Base-by-base conservation (phyloP, 305 asterid genomes). In the Euphrasia arctica region DNA sequence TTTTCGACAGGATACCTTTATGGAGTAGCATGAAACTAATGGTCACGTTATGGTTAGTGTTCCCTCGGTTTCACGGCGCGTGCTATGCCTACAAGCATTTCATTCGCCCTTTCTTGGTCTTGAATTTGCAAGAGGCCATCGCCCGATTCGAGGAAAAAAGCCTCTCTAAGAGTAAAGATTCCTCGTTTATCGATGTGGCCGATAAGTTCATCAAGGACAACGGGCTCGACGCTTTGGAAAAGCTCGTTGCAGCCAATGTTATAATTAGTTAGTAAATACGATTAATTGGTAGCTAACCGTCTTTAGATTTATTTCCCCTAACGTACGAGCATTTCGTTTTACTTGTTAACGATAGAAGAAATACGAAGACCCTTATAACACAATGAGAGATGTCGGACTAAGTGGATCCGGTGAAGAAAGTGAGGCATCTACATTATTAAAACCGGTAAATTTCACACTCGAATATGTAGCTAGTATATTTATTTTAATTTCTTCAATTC, bases 21-120 rank as follows among this genome's bases (percentile, higher is more conserved):
- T 81, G 87, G 90, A 66, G 82, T 36, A 69, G 72, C 65, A 36
- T 79, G 13, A 79, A 76, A 74, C 68, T 81, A 27, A 39, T 68
- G 5, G 31, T 58, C 42, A 31, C 55, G 14, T 65, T 74, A 66
- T 81, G 80, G 78, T 70, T 84, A 62, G 80, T 72, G 62, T 49
- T 79, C 49, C 83, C 80, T 70, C 65, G 10, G 22, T 81, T 81
- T 56, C 48, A 70, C 6, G 85, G 82, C 22, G 77, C 22, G 52
- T 4, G 52, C 59, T 9, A 31, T 64, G 83, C 72, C 66, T 83
- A 81, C 55, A 63, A 79, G 58, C 22, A 62, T 58, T 68, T 77
- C 54, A 39, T 81, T 62, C 61, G 64, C 55, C 72, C 78, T 3
- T 60, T 42, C 64, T 78, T 66, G 61, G 58, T 59, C 22, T 29